Conservation (phyloP, 768 basidiomycete species). For the Boletus vinaceobasis region DNA sequence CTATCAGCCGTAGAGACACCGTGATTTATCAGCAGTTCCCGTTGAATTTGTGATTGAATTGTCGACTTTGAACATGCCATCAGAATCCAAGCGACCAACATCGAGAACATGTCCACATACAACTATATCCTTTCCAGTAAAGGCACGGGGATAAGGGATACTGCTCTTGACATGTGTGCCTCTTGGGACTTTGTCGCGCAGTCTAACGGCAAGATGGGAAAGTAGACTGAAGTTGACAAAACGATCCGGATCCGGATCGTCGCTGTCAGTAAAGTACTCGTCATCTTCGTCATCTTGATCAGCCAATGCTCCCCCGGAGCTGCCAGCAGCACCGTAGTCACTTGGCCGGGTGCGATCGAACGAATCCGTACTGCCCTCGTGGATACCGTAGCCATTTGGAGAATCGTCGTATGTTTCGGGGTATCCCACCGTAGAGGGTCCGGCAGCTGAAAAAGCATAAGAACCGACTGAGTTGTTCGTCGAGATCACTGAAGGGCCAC, state of each 20-base stretch:
- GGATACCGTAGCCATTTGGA: conserved; percentile 16
- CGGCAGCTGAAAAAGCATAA: conserved; percentile 17
- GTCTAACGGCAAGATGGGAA: conserved; percentile 82
- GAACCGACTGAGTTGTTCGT: conserved; percentile 18
- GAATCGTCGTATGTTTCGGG: conserved; percentile 16
- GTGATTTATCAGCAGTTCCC: conserved; percentile 75
- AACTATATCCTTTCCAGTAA: conserved; percentile 94
- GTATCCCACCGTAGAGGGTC: conserved; percentile 23
- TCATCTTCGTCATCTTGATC: conserved; percentile 29
- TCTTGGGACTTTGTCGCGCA: conserved; percentile 87
- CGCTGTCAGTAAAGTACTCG: conserved; percentile 39
- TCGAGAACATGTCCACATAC: conserved; percentile 44
- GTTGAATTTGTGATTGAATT: conserved; percentile 82
- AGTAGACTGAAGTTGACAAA: conserved; percentile 89
- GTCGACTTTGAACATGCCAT: conserved; percentile 56
- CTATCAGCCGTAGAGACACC: conserved; percentile 74
- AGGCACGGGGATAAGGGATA: conserved; percentile 84
- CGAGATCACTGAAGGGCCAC: conserved; percentile 9
- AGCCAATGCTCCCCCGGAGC: conserved; percentile 16
- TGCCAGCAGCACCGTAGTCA: conserved; percentile 18
- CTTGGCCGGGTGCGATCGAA: conserved; percentile 21
- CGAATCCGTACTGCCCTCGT: conserved; percentile 24
- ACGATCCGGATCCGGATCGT: conserved; percentile 65
- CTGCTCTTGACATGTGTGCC: conserved; percentile 89
- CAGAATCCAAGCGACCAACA: not conserved